Base-by-base conservation (phyloP, 1,284 basidiomycete species). In the Phenoliferia sp. region DNA sequence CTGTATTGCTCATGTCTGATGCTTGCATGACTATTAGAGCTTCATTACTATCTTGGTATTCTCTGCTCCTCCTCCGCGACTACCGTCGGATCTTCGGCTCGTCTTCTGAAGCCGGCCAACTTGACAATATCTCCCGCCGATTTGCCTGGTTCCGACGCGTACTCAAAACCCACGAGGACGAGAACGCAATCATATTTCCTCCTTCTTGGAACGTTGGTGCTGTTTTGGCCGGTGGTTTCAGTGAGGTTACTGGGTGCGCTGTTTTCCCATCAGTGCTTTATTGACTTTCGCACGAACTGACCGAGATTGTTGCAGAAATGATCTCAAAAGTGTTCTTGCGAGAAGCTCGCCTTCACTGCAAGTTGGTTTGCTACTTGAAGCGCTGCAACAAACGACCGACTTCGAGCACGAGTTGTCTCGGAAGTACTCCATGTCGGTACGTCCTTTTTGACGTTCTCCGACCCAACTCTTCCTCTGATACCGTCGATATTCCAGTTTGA, bases 81-180 rank as follows among this genome's bases (percentile, higher is more conserved):
- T 99, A 99, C 77, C 88, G 94, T 16, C 88, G 94, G 22, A 95
- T 99, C 77, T 99, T 99, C 81, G 87, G 90, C 68, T 85, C 88
- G 3, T 88, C 87, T 1, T 92, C 95, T 75, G 94, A 97, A 80
- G 86, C 96, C 0, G 96, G 95, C 1, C 93, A 97, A 78, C 83
- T 99, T 56, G 96, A 99, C 80, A 99, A 99, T 72, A 85, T 98
- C 6, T 87, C 91, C 0, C 84, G 95, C 22, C 86, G 96, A 48
- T 99, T 94, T 74, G 92, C 94, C 2, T 99, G 94, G 93, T 98
- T 98, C 80, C 83, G 90, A 29, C 85, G 94, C n/a, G 80, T 95
- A n/a, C 81, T 99, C 39, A 87, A 90, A 72, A 87, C 86, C 9
- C 91, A 96, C 78, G 85, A 98, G 75, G 88, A 90, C 59, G 74